Percentiles rank a stretch among this genome's conserved stretches.
phyloP scores from a whole-genome alignment of 495 filamentous ascomycete genomes.

The Podospora didyma region DNA sequence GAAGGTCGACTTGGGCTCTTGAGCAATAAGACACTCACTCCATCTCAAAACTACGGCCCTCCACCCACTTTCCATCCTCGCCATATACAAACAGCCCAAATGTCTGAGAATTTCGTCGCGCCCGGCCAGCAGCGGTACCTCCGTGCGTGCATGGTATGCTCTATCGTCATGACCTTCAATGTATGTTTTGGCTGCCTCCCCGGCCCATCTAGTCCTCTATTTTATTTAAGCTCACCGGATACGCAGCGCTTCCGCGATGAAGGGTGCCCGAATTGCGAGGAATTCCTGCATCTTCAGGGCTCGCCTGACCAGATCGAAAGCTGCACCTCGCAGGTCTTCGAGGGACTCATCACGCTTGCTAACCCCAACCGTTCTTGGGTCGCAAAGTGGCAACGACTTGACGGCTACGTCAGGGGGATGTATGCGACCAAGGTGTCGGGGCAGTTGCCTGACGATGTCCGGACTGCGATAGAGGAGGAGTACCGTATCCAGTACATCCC shows the following conservation, averaged over 20 bases:
- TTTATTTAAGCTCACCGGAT: conserved; percentile 3
- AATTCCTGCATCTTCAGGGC: conserved; percentile 75
- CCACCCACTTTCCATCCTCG: background rate
- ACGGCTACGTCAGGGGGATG: conserved; percentile 77
- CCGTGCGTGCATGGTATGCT: conserved; percentile 98
- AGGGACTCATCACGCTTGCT: conserved; percentile 79
- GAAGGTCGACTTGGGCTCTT: background rate
- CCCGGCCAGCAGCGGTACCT: conserved; percentile 72
- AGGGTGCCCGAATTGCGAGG: conserved; percentile 96
- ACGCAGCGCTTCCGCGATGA: conserved; percentile 74
- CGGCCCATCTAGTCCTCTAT: conserved; percentile 5
- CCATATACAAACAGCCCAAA: conserved; percentile 7
- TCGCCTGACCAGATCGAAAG: conserved; percentile 77
- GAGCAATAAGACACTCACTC: background rate
- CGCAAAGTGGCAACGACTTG: conserved; percentile 88
- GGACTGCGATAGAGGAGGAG: conserved; percentile 62
- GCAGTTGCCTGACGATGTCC: conserved; percentile 58
- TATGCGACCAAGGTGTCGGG: conserved; percentile 94
- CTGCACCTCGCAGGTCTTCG: conserved; percentile 92
- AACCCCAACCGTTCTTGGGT: conserved; percentile 82
- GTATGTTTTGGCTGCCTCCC: conserved; percentile 42
- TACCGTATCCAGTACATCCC: conserved; percentile 67
- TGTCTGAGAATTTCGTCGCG: conserved; percentile 56
- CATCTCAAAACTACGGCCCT: background rate
- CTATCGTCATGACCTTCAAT: conserved; percentile 74